Evolutionary conservation across 306 rosid species (phyloP).

Genomic region (Ochetophila trinervis): DNA sequence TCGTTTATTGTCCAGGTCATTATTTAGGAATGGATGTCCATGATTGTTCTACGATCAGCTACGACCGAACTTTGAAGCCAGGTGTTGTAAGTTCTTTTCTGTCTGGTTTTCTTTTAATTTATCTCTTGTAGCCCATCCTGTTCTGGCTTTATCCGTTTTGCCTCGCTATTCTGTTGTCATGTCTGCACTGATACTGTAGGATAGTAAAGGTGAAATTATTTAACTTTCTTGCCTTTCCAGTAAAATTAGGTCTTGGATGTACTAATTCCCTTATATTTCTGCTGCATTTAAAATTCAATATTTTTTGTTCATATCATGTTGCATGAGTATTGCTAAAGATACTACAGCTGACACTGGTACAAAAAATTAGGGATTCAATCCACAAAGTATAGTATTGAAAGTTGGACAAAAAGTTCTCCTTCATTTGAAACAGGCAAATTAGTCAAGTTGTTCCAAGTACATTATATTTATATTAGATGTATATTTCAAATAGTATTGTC

Average conservation of each 20-base stretch:
- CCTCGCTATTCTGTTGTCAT: background rate
- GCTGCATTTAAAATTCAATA: background rate
- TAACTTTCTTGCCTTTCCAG: background rate
- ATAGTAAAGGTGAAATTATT: background rate
- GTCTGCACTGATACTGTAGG: background rate
- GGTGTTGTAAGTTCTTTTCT: slow-evolving; percentile 75
- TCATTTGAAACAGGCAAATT: no score
- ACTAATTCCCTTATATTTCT: background rate
- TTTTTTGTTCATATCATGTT: background rate
- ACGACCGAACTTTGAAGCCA: slow-evolving; percentile 67
- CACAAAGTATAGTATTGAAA: no score
- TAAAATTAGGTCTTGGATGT: background rate
- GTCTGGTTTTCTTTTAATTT: background rate
- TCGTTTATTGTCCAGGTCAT: slow-evolving; percentile 55
- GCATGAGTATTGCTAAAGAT: background rate
- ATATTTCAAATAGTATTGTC: no score
- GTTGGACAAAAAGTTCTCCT: no score
- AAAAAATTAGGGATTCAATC: no score
- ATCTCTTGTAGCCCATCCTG: background rate
- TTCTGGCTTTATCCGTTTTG: background rate
- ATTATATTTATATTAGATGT: no score
- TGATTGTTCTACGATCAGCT: slow-evolving; percentile 70
- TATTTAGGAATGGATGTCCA: slow-evolving; percentile 95
- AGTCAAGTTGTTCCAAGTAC: no score
- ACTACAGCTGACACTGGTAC: no score